These are phyloP conservation scores for Andrographis paniculata DNA, from an alignment of 305 asterid genomes.

Conservation along the genomic window DNA sequence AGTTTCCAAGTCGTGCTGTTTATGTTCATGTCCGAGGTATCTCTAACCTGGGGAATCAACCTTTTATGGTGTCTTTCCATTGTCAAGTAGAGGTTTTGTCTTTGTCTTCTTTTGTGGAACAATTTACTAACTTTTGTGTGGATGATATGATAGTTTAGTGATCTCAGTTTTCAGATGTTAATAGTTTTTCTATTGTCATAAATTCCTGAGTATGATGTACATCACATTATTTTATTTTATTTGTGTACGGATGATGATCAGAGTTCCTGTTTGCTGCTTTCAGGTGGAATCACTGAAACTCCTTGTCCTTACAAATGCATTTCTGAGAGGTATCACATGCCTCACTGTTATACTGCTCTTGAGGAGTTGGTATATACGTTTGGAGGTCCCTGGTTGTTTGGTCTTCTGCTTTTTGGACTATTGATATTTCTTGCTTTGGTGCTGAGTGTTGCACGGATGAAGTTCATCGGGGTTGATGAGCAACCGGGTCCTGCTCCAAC, in stretches of 20 bases:
- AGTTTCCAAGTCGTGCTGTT: conserved; percentile 81
- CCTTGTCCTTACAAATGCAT: conserved; percentile 96
- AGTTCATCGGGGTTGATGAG: conserved; percentile 90
- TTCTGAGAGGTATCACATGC: conserved; percentile 91
- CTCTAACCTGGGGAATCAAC: conserved; percentile 8
- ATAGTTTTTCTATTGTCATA: not conserved
- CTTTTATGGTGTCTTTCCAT: conserved; percentile 9
- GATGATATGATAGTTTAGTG: not conserved
- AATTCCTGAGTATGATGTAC: not conserved
- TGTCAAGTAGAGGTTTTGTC: conserved; percentile 6
- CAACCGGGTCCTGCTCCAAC: conserved; percentile 91
- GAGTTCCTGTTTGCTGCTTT: conserved; percentile 21
- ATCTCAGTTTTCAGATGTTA: not conserved
- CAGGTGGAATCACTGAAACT: conserved; percentile 89
- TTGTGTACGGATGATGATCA: conserved; percentile 10
- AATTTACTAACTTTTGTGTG: not conserved
- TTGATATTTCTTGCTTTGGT: conserved; percentile 83
- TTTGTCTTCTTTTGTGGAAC: not conserved
- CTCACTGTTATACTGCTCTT: conserved; percentile 92
- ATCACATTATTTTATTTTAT: conserved; percentile 3
- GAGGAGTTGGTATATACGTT: conserved; percentile 92
- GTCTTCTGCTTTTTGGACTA: conserved; percentile 81
- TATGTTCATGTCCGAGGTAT: conserved; percentile 83
- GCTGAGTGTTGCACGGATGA: conserved; percentile 96
- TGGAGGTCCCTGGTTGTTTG: conserved; percentile 99